Evolutionary conservation across 2,329 filamentous ascomycete species (phyloP), one percentile per base, ranked within the genome.

Genomic region (Hirsutella rhossiliensis): DNA sequence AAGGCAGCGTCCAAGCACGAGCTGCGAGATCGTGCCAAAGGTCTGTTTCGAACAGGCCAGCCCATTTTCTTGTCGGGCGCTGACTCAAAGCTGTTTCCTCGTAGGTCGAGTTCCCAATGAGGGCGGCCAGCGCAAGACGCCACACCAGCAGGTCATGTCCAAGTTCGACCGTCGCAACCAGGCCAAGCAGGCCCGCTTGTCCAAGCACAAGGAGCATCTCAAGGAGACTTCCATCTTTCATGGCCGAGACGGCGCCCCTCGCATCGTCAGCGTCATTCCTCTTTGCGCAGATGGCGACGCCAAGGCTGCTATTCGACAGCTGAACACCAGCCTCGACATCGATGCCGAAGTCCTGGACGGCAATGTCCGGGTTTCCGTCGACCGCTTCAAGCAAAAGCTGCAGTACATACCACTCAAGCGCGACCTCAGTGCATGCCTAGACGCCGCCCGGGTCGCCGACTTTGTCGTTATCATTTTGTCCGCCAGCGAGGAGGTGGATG

Each of bases 91-190:
- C n/a, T 19, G 7, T 11, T n/a, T 18, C 28, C 13, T 45, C 43
- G 46, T 27, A 92, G 87, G 89, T 60, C 92, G 92, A 64, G 75
- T 90, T 41, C 82, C 73, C 44, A 69, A 78, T 56, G 85, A 94
- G 59, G 78, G 75, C 55, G 82, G 82, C 48, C 72, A 73, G 55
- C 80, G 90, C 58, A 94, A 87, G 64, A 95, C 90, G 15, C 87
- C 87, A 44, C 87, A 95, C 62, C 92, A 98, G 62, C 87, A 95
- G 68, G 79, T 96, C 67, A 90, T 96, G 86, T 94, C 88, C 47
- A 98, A 97, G 67, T 77, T 98, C 62, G 88, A 95, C 65, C 84
- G 92, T 47, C 82, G 87, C 55, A 97, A 98, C 64, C 87, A 94
- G 69, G 86, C 87, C 54, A 90, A 90, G 64, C 92, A 98, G 71